Percentiles rank a stretch among this genome's conserved stretches.
phyloP scores from a whole-genome alignment of 1,284 basidiomycete species.

The Takashimella tepidaria region DNA sequence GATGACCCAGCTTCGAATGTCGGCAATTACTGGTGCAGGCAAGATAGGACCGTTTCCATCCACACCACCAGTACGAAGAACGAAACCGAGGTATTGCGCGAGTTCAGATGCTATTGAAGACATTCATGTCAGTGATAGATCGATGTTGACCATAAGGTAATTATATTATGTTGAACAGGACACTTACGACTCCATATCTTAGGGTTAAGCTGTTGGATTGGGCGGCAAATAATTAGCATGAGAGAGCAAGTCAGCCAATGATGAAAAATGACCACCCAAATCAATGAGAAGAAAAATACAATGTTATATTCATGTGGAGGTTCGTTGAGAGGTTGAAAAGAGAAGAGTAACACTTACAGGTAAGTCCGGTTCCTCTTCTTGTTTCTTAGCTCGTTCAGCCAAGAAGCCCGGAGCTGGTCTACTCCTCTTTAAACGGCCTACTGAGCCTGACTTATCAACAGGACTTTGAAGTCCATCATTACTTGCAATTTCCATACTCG shows the following conservation, averaged over 20 bases:
- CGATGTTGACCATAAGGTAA: not conserved
- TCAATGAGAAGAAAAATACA: too few species aligned
- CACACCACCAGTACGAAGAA: conserved; percentile 36
- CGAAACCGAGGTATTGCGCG: conserved; percentile 30
- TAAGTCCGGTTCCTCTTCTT: not conserved
- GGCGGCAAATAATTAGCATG: too few species aligned
- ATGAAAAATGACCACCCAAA: too few species aligned
- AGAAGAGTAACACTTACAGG: not conserved
- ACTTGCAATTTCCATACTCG: not conserved
- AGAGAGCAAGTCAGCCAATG: too few species aligned
- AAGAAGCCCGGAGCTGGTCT: not conserved
- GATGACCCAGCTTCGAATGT: conserved; percentile 41
- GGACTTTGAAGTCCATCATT: too few species aligned
- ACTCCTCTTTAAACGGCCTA: not conserved
- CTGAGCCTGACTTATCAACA: too few species aligned
- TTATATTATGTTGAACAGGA: not conserved
- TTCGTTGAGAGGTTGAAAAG: too few species aligned
- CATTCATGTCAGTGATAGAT: not conserved
- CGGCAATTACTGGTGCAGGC: conserved; percentile 35
- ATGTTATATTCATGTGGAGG: too few species aligned
- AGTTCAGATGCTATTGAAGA: conserved; percentile 27
- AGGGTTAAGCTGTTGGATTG: conserved; percentile 30
- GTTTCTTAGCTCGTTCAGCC: not conserved
- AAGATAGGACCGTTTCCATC: conserved; percentile 33
- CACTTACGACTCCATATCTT: conserved; percentile 34